Conservation (phyloP, 352 stramenopile genomes). For the Bremia lactucae region DNA sequence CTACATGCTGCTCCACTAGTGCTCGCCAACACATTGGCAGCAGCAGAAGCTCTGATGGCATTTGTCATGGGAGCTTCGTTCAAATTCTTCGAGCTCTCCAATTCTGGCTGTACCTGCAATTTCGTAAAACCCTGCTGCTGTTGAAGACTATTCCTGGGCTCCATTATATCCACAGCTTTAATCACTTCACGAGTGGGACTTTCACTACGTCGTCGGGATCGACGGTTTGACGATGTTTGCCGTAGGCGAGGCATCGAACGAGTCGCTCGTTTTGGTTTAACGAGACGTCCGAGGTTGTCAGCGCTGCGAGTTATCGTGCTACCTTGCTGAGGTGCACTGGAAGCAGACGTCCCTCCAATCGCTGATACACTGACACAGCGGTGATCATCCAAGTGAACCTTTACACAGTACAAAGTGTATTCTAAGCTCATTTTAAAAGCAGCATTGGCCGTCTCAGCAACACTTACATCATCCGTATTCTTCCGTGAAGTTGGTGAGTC, state of each 20-base stretch:
- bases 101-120: constrained; percentile 1
- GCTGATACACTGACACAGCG: constrained; percentile 41
- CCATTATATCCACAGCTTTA: constrained; percentile 13
- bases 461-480: constrained; percentile 40
- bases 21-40: neutral
- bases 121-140: constrained; percentile 13
- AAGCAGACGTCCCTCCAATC: constrained; percentile 26
- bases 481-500: constrained; percentile 46
- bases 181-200: constrained; percentile 26
- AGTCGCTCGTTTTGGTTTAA: constrained; percentile 22
- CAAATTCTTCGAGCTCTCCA: constrained; percentile 9
- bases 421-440: neutral
- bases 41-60: neutral
- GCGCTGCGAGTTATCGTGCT: constrained; percentile 16
- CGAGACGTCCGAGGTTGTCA: constrained; percentile 10
- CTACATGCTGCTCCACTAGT: neutral
- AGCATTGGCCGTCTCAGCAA: neutral
- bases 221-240: constrained; percentile 14
- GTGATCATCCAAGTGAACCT: constrained; percentile 24
- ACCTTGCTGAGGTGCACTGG: constrained; percentile 13
- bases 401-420: constrained; percentile 4
- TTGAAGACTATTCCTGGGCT: constrained; percentile 12
- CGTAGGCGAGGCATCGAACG: constrained; percentile 31
- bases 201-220: constrained; percentile 34
- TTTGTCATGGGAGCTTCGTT: constrained; percentile 1